These are phyloP conservation scores for Narthecium ossifragum DNA, from an alignment of 106 monocot genomes.

Conservation along the genomic window DNA sequence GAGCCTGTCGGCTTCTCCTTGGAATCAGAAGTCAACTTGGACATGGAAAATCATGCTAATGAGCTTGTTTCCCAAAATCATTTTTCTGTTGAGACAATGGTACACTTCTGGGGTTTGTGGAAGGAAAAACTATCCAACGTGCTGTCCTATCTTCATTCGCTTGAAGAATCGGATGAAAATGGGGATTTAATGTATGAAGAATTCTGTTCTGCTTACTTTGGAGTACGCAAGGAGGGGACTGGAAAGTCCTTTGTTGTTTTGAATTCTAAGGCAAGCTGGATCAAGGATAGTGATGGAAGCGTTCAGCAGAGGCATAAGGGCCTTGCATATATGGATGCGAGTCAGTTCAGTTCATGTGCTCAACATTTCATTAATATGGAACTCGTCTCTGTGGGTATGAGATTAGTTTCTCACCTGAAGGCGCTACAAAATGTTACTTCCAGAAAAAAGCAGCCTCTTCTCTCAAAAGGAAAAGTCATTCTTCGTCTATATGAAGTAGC, in stretches of 20 bases:
- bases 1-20: conserved; percentile 14
- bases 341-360: conserved; percentile 14
- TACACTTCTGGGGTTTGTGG: conserved; percentile 38
- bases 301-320: conserved; percentile 1
- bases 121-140: conserved; percentile 12
- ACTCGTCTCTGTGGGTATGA: conserved; percentile 24
- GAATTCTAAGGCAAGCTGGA: conserved; percentile 27
- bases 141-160: conserved; percentile 4
- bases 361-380: conserved; percentile 17
- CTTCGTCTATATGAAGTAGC: conserved; percentile 23
- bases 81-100: conserved; percentile 14
- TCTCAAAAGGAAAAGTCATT: conserved; percentile 3
- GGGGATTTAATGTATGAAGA: neutral
- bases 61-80: conserved; percentile 5
- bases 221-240: conserved; percentile 15
- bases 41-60: neutral
- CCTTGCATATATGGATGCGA: neutral
- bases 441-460: neutral
- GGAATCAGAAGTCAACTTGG: conserved; percentile 5
- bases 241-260: conserved; percentile 14
- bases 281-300: neutral
- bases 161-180: neutral
- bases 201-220: conserved; percentile 40
- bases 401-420: conserved; percentile 20
- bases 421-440: conserved; percentile 6